Evolutionary conservation across 345 rosid genomes (phyloP).

Genomic region (Gossypium longicalyx): DNA sequence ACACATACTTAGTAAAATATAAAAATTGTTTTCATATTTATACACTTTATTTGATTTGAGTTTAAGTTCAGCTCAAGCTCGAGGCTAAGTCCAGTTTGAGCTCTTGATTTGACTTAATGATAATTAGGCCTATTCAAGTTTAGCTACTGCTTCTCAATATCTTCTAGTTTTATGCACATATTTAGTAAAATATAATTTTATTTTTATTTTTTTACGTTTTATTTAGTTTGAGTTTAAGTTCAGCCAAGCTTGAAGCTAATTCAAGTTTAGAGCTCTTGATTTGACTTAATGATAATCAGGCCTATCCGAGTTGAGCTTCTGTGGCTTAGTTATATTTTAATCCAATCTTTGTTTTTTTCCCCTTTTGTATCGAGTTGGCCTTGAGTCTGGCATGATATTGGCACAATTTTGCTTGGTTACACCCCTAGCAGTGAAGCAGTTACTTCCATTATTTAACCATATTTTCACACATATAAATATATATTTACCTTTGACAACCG

Average conservation of each 20-base stretch:
- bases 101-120: background rate
- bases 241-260: background rate
- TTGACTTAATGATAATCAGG: background rate
- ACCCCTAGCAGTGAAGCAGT: background rate
- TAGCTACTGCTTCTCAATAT: background rate
- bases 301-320: background rate
- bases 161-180: background rate
- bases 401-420: background rate
- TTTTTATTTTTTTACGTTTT: background rate
- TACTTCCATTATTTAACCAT: background rate
- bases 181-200: background rate
- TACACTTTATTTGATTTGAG: background rate
- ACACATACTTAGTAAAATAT: background rate
- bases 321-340: background rate
- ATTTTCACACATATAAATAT: background rate
- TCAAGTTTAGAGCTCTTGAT: background rate
- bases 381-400: background rate
- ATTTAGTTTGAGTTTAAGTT: background rate
- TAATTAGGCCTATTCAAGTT: background rate
- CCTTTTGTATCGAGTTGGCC: background rate
- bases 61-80: background rate
- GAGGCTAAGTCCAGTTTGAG: background rate
- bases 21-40: background rate
- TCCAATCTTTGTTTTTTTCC: background rate
- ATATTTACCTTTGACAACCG: background rate